A percentile compares a stretch with the other conserved stretches of the same genome.
phyloP scores from a whole-genome alignment of 495 filamentous ascomycete species.

The Penicillium longicatenatum region DNA sequence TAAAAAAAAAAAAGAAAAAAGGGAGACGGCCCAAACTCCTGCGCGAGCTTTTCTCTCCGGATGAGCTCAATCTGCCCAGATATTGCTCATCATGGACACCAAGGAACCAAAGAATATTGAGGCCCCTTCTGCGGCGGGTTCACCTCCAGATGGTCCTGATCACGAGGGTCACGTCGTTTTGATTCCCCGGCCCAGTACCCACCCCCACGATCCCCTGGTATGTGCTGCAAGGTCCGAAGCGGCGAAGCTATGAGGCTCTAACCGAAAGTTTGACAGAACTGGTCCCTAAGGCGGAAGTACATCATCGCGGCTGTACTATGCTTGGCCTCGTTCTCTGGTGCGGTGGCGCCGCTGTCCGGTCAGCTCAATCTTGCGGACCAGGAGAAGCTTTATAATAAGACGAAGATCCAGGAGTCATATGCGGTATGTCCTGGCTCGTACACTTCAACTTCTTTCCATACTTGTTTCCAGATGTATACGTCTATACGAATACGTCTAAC shows the following conservation, averaged over 20 bases:
- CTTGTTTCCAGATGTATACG: background rate
- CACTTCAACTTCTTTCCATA: background rate
- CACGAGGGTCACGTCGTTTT: constrained; percentile 36
- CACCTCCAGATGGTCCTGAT: background rate
- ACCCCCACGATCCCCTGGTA: constrained; percentile 50
- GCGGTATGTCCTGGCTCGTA: constrained; percentile 16
- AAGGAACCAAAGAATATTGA: constrained; percentile 18
- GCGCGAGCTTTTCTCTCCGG: background rate
- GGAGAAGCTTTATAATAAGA: constrained; percentile 31
- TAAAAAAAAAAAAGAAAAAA: too few relatives aligned
- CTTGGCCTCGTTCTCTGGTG: constrained; percentile 34
- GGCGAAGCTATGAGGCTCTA: background rate
- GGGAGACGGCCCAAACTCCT: background rate
- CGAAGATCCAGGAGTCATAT: constrained; percentile 29
- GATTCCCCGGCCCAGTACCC: constrained; percentile 48
- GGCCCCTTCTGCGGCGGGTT: background rate
- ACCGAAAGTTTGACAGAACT: constrained; percentile 35
- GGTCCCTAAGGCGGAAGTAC: constrained; percentile 46
- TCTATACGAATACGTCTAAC: constrained; percentile 7
- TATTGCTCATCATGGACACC: constrained; percentile 9
- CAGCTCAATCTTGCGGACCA: constrained; percentile 36
- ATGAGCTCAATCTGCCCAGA: background rate
- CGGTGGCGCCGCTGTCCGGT: constrained; percentile 34
- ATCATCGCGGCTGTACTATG: constrained; percentile 35
- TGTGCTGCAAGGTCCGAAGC: constrained; percentile 1